Evolutionary conservation across 176 grass and related monocot genomes (phyloP).

Genomic region (Stipa capillata): DNA sequence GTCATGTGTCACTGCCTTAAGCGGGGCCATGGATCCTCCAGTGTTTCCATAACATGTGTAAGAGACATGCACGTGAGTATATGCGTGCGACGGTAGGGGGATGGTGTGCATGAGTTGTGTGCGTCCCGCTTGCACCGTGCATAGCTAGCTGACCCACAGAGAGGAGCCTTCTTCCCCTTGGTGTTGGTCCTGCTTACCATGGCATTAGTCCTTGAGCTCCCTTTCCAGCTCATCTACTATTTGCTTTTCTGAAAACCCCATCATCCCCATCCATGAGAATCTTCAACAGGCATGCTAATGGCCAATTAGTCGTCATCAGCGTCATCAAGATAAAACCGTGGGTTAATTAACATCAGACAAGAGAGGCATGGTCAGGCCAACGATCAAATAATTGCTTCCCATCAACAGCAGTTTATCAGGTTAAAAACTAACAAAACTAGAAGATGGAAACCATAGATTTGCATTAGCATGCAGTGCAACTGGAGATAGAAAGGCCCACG

Average conservation of each 20-base stretch:
- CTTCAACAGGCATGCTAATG: constrained; percentile 29
- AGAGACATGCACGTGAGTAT: too few species aligned
- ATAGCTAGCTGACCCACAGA: neutral
- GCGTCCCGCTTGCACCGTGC: neutral
- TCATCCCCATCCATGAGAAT: constrained; percentile 25
- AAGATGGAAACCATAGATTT: neutral
- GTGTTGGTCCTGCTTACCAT: neutral
- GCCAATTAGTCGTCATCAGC: constrained; percentile 38
- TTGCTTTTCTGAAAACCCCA: constrained; percentile 31
- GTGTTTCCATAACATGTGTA: too few species aligned
- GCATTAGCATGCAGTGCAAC: constrained; percentile 4
- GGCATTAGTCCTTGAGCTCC: neutral
- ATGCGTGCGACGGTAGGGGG: too few species aligned
- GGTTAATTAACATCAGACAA: constrained; percentile 30
- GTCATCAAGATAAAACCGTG: constrained; percentile 19
- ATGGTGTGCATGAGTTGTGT: neutral
- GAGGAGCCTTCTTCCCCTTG: neutral
- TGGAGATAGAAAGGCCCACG: constrained; percentile 37
- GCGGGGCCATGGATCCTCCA: too few species aligned
- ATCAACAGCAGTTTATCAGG: neutral
- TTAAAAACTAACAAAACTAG: too few species aligned
- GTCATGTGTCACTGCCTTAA: too few species aligned
- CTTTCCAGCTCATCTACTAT: constrained; percentile 44
- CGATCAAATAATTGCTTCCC: constrained; percentile 2
- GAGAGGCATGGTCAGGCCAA: neutral